Base-by-base conservation (phyloP, 805 yeast genomes). In the Ogataea sp. region DNA sequence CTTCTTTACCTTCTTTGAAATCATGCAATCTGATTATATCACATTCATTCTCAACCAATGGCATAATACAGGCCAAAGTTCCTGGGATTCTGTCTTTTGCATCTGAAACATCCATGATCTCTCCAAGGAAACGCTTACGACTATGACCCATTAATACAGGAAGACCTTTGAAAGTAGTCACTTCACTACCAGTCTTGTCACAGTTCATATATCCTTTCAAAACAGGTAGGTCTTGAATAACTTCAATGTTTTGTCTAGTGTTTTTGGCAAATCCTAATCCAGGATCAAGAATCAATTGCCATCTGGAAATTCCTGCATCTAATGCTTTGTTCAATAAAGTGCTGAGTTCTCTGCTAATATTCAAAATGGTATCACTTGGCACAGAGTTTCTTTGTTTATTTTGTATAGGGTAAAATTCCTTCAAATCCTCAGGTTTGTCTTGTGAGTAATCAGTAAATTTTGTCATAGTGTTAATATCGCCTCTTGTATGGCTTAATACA, bases 191-290 rank as follows among this genome's bases (percentile, higher is more conserved):
- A 14, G 41, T 38, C 11, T 35, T 46, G 16, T 45, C 40, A n/a
- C 42, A 38, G 28, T 50, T 53, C 1, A 77, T 62, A 49, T 78
- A 81, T 24, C 64, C 59, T 53, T 80, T 80, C 51, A 66, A 58
- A 24, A 44, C 49, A 36, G 60, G 73, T 43, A 68, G 47, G 16
- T 75, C 67, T 43, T 76, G 71, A 23, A 93, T 68, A 1, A 87
- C 50, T 18, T 70, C 69, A 25, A 89, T 47, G 56, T 89, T 90
- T 52, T 89, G 95, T 7, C 55, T 47, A n/a, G 71, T 50, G 39
- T 70, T 71, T 57, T 93, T 93, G n/a, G 97, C 97, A 61, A 93
- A 93, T 2, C 99, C 98, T 32, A 93, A 62, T 2, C 98, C 98
- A 1, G 99, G 98, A 56, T 93, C 99, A 4, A 88, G 52, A 15